Percentiles rank a stretch among this genome's conserved stretches.
Evolutionary conservation across 352 stramenopile genomes (phyloP).

Genomic region (Pythium aristosporum): DNA sequence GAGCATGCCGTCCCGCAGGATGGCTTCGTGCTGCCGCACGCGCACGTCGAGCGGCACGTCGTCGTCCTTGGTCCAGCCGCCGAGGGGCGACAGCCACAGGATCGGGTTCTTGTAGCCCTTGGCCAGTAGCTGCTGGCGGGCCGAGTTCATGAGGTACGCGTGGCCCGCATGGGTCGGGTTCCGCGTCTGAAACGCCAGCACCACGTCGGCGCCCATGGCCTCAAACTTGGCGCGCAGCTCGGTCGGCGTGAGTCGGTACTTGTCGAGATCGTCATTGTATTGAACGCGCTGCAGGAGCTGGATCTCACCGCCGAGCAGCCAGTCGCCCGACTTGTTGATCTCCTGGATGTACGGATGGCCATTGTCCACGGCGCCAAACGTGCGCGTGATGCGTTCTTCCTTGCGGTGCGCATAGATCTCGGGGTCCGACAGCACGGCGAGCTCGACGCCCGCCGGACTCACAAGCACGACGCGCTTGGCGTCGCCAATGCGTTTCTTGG

Average conservation of each 20-base stretch:
- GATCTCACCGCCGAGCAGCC: slow-evolving; percentile 95
- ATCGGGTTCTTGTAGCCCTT: slow-evolving; percentile 96
- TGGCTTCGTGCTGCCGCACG: slow-evolving; percentile 96
- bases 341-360: slow-evolving; percentile 97
- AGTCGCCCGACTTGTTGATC: slow-evolving; percentile 95
- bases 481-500: slow-evolving; percentile 89
- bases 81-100: slow-evolving; percentile 96
- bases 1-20: slow-evolving; percentile 92
- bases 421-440: slow-evolving; percentile 92
- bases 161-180: slow-evolving; percentile 98
- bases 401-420: slow-evolving; percentile 97
- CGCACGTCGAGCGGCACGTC: slow-evolving; percentile 98
- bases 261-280: slow-evolving; percentile 97
- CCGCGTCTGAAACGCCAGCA: slow-evolving; percentile 97
- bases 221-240: slow-evolving; percentile 95
- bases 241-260: slow-evolving; percentile 93
- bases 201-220: slow-evolving; percentile 94
- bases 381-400: slow-evolving; percentile 97
- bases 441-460: slow-evolving; percentile 91
- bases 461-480: slow-evolving; percentile 90
- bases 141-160: slow-evolving; percentile 98
- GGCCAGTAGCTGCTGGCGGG: slow-evolving; percentile 91
- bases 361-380: slow-evolving; percentile 96
- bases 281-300: slow-evolving; percentile 93
- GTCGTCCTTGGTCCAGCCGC: slow-evolving; percentile 98